Percentiles rank a stretch among this genome's conserved stretches.
These are phyloP conservation scores for Intubia oerlemansii DNA, from an alignment of 2,329 filamentous ascomycete species.

Conservation along the genomic window DNA sequence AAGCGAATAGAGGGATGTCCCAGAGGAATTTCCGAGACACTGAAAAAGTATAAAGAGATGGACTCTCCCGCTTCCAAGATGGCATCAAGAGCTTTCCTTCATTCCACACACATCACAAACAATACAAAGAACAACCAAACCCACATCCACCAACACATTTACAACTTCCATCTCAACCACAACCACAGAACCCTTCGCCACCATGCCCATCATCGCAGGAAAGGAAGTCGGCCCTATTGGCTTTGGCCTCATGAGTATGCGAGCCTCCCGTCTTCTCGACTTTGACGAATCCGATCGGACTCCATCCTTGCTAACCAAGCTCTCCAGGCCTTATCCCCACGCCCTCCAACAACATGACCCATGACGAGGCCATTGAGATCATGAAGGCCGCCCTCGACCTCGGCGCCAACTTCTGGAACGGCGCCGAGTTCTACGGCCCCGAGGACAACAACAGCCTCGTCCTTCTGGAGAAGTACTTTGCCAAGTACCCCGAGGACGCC, in stretches of 20 bases:
- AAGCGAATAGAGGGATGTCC: no score
- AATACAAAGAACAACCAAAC: no score
- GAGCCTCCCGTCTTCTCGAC: not conserved
- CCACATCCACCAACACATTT: no score
- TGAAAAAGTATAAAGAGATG: no score
- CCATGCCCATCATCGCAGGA: slow-evolving; percentile 12
- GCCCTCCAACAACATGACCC: slow-evolving; percentile 17
- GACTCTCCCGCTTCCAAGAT: no score
- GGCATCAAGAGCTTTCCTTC: no score
- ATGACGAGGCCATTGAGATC: slow-evolving; percentile 29
- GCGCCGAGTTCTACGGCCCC: slow-evolving; percentile 42
- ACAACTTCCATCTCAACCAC: no score
- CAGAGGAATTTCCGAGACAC: no score
- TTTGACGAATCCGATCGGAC: no score
- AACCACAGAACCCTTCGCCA: no score
- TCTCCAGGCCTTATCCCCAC: slow-evolving; percentile 17
- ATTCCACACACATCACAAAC: no score
- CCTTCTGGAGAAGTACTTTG: slow-evolving; percentile 40
- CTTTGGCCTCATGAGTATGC: slow-evolving; percentile 12
- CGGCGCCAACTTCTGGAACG: slow-evolving; percentile 34
- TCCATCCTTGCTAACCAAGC: not conserved
- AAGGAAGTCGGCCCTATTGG: slow-evolving; percentile 12
- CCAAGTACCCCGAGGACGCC: slow-evolving; percentile 40
- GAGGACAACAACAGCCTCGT: slow-evolving; percentile 34
- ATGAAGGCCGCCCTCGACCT: slow-evolving; percentile 28